phyloP scores from a whole-genome alignment of 768 basidiomycete genomes.

The Russula sp. region DNA sequence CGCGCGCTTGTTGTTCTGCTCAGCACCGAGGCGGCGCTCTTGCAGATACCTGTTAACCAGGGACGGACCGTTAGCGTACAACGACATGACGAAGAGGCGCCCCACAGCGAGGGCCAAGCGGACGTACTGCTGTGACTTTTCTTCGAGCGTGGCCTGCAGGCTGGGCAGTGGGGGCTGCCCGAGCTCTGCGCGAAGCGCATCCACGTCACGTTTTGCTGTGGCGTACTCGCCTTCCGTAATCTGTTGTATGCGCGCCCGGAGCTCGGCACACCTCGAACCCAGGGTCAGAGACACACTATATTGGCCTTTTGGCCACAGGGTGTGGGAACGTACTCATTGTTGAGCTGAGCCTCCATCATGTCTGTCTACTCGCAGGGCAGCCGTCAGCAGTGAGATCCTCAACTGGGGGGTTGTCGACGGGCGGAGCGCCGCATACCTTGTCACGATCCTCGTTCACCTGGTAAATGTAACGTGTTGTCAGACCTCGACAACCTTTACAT shows the following conservation, averaged over 20 bases:
- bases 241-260: conserved; percentile 56
- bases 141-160: conserved; percentile 67
- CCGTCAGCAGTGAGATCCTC: conserved; percentile 3
- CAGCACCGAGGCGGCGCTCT: conserved; percentile 30
- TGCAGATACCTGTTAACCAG: conserved; percentile 29
- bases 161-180: conserved; percentile 70
- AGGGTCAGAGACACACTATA: conserved; percentile 11
- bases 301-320: not conserved
- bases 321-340: conserved; percentile 51
- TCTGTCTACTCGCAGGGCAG: conserved; percentile 43
- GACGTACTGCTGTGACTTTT: conserved; percentile 51
- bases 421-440: conserved; percentile 38
- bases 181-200: conserved; percentile 66
- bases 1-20: conserved; percentile 26
- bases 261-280: conserved; percentile 50
- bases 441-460: conserved; percentile 81
- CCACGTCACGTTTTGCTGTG: conserved; percentile 68
- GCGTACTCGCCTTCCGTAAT: conserved; percentile 76
- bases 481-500: not conserved
- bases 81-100: not conserved
- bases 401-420: not conserved
- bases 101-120: not conserved
- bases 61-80: not conserved
- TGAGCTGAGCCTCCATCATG: conserved; percentile 57
- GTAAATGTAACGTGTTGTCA: conserved; percentile 7